Evolutionary conservation across 768 basidiomycete species (phyloP), one percentile per base, ranked within the genome.

Genomic region (Dentipellis sp.): DNA sequence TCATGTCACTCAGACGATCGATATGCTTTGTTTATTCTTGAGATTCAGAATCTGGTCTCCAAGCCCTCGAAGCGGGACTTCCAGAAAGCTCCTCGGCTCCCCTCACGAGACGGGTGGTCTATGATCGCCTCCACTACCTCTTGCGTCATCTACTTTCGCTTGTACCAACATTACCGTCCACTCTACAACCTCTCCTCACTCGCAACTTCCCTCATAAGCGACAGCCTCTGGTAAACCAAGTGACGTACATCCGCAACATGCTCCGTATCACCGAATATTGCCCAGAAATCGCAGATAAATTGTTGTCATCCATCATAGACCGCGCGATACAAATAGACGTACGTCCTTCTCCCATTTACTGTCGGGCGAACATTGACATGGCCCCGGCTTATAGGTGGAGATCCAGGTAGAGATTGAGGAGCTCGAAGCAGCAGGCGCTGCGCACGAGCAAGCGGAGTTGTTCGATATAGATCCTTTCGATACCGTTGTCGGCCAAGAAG

Each of bases 311-410:
- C 0, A 90, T 97, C 36, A 79, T 99, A 21, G 94, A 97, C 68
- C 84, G 93, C n/a, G 88, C 93, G 29, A 85, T 98, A 35, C 86
- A 94, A 69, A 94, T 99, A 56, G 97, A 99, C 69, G 95, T 94
- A 51, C 56, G 37, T 17, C 10, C 58, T 22, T 17, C 6, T 53
- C 2, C 47, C 35, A 14, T 52, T 17, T 23, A 53, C 40, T 8
- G 4, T 11, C 52, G 14, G 16, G 52, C 17, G 47, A 36, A 17
- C 40, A 17, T 57, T 60, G n/a, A 55, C 4, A 42, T 9, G 6
- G 9, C 6, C 48, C 23, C 11, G 4, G 0, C 16, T 37, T 50
- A 1, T 59, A 94, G 92, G 91, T 97, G 23, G 95, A 99, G 71
- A 94, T 99, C 35, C 94, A 97, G 66, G 88, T 92, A n/a, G 93